Conservation (phyloP, 139 green algal genomes). For the Micromonas pusilla region DNA sequence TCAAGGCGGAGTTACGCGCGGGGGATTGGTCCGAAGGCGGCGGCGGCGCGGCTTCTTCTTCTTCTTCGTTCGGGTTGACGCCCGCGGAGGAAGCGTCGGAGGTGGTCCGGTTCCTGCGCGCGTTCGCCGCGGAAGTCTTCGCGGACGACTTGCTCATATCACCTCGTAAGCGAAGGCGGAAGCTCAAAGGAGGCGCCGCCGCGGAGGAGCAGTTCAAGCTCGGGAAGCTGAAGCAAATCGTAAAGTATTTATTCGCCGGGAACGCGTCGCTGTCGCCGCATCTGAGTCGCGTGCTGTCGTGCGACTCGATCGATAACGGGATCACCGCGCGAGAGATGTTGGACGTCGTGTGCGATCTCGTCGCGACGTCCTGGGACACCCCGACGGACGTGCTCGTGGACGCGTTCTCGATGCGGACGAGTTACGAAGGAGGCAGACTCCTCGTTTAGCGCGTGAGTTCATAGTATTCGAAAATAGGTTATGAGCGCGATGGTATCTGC, state of each 20-base stretch:
- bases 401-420: background rate
- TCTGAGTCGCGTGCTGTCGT: background rate
- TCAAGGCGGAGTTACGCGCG: slow-evolving; percentile 16
- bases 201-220: slow-evolving; percentile 7
- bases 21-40: background rate
- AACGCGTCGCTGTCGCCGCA: background rate
- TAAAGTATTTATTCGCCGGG: slow-evolving; percentile 16
- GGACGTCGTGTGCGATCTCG: background rate
- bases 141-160: background rate
- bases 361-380: background rate
- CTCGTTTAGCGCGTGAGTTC: no score
- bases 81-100: background rate
- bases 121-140: slow-evolving; percentile 10
- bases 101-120: background rate
- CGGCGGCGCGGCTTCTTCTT: background rate
- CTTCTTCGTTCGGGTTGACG: background rate
- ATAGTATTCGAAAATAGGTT: no score
- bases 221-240: slow-evolving; percentile 12
- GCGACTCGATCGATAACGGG: background rate
- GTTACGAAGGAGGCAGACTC: background rate
- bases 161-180: background rate
- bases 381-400: slow-evolving; percentile 1
- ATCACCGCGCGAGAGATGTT: background rate
- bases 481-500: no score
- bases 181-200: background rate